Conservation (phyloP, 441 rosid species). For the Omphalea diandra region DNA sequence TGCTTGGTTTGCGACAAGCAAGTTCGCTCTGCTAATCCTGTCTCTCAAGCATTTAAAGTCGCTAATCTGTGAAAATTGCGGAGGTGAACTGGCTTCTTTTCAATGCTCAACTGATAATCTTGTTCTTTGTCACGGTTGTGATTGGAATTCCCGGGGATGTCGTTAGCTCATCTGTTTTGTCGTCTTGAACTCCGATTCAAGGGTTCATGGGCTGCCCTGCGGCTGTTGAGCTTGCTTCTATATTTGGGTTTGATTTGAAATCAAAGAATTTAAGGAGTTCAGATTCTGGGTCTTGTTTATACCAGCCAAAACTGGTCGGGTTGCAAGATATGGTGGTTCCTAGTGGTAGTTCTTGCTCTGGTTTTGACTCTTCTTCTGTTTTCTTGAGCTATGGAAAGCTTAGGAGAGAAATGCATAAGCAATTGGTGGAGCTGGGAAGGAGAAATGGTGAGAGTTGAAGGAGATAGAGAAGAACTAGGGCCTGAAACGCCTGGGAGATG, state of each 20-base stretch:
- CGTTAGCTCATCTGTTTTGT: slow-evolving; percentile 21
- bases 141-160: slow-evolving; percentile 26
- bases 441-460: slow-evolving; percentile 24
- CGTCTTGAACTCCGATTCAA: slow-evolving; percentile 27
- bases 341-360: slow-evolving; percentile 20
- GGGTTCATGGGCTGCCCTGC: slow-evolving; percentile 47
- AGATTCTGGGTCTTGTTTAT: slow-evolving; percentile 21
- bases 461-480: slow-evolving; percentile 26
- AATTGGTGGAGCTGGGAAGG: slow-evolving; percentile 35
- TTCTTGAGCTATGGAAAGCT: slow-evolving; percentile 24
- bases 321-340: slow-evolving; percentile 36
- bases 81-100: slow-evolving; percentile 31
- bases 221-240: slow-evolving; percentile 32
- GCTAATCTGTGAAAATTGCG: slow-evolving; percentile 45
- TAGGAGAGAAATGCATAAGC: slow-evolving; percentile 32
- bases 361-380: too few species aligned
- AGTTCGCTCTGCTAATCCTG: slow-evolving; percentile 51
- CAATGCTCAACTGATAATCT: slow-evolving; percentile 35
- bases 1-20: slow-evolving; percentile 46
- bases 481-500: slow-evolving; percentile 29
- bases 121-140: slow-evolving; percentile 42
- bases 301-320: slow-evolving; percentile 13
- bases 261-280: slow-evolving; percentile 21
- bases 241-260: slow-evolving; percentile 34
- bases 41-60: slow-evolving; percentile 46